Evolutionary conservation across 1,284 basidiomycete species (phyloP), one percentile per base, ranked within the genome.

Genomic region (Ustilago curta): DNA sequence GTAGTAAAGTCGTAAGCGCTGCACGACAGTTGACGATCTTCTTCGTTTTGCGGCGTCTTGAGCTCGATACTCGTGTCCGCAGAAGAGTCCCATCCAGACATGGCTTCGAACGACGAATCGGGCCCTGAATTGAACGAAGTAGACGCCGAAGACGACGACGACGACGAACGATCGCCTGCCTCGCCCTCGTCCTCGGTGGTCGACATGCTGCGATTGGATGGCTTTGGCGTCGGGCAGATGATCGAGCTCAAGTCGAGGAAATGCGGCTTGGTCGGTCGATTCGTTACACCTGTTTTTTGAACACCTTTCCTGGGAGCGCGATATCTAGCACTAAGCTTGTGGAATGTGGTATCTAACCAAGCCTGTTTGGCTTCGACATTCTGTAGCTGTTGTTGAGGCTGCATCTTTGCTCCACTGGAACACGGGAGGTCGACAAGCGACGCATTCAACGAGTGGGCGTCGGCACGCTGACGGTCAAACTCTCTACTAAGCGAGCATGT

Each of bases 171-270:
- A 11, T 70, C 68, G 3, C 70, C 59, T 1, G 64, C 56, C 32
- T 61, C 70, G 25, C 48, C 57, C 19, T 66, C 62, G 25, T 66
- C 69, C 37, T 64, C 63, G 2, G 63, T 53, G 19, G 58, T 27
- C n/a, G 60, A 54, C 14, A 23, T 8, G 40, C 35, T 53, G n/a
- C 40, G 50, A 18, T 56, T 42, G 9, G 37, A 9, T 7, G 45
- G n/a, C 19, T 56, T 39, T 6, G 74, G 74, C 6, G 56, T 53
- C 0, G 74, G 74, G 42, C 58, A 72, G 43, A 76, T 72, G 65
- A 72, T 58, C 29, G 59, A 58, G 70, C 74, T 76, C 12, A 76
- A 55, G 32, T 76, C 74, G 48, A 76, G 59, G 37, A 76, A 76
- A 55, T 76, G 74, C 12, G 74, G 74, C 25, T 76, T 76, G 39